phyloP scores from a whole-genome alignment of 2,329 filamentous ascomycete genomes.

The Mariannaea elegans region DNA sequence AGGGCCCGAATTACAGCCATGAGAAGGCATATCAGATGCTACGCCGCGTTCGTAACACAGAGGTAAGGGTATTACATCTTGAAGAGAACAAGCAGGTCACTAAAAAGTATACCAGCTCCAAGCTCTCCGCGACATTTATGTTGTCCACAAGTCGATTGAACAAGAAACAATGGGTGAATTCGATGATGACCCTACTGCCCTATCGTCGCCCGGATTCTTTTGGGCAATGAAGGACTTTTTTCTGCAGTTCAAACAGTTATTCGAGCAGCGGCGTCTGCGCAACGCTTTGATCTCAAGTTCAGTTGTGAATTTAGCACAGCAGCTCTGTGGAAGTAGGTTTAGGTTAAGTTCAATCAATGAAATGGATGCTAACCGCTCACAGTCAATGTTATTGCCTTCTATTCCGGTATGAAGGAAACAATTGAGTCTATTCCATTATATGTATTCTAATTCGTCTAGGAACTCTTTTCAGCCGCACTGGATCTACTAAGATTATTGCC shows the following conservation, averaged over 20 bases:
- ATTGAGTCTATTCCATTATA: too few relatives aligned
- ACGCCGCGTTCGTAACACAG: slow-evolving; percentile 23
- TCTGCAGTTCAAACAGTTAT: slow-evolving; percentile 28
- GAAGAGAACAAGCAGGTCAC: neutral
- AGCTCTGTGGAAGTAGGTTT: slow-evolving; percentile 39
- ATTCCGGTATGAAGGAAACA: slow-evolving; percentile 53
- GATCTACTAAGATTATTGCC: neutral
- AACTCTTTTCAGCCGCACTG: neutral
- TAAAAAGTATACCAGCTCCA: slow-evolving; percentile 43
- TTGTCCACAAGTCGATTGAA: slow-evolving; percentile 29
- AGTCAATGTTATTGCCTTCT: slow-evolving; percentile 52
- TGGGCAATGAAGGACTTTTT: slow-evolving; percentile 19
- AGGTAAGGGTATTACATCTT: neutral
- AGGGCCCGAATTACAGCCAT: slow-evolving; percentile 45
- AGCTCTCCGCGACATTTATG: slow-evolving; percentile 52
- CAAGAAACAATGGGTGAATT: neutral
- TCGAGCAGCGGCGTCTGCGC: slow-evolving; percentile 21
- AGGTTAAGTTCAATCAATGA: neutral
- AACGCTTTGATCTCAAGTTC: slow-evolving; percentile 39
- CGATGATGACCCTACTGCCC: neutral
- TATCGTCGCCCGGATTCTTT: neutral
- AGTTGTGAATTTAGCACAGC: slow-evolving; percentile 39
- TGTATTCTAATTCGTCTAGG: neutral
- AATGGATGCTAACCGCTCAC: neutral
- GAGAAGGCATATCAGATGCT: slow-evolving; percentile 44